Evolutionary conservation across 2,329 filamentous ascomycete species (phyloP).

Genomic region (Penicillium brasilianum): DNA sequence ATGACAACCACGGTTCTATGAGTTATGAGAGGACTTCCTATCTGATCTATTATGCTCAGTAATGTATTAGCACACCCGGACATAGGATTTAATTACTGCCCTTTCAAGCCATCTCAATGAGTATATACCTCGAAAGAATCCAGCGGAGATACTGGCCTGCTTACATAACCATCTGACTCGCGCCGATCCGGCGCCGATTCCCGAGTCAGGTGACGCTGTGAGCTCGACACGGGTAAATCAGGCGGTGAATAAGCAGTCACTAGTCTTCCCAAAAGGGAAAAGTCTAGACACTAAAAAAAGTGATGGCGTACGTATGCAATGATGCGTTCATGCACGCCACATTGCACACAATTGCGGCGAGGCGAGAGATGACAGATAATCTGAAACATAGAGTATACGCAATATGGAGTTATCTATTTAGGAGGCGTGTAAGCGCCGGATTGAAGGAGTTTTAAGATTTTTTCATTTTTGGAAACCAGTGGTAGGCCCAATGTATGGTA

Average conservation of each 20-base stretch:
- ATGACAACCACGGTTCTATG: too few species aligned
- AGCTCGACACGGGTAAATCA: not conserved
- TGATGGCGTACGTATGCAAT: conserved; percentile 17
- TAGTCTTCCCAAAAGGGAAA: conserved; percentile 3
- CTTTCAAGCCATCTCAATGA: not conserved
- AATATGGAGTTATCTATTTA: not conserved
- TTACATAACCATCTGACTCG: not conserved
- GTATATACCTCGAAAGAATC: not conserved
- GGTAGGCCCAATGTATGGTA: not conserved
- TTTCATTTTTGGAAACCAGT: conserved; percentile 10
- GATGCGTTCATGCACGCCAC: conserved; percentile 19
- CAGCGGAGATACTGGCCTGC: not conserved
- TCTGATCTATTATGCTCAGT: not conserved
- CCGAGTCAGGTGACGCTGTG: not conserved
- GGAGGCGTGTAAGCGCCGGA: not conserved
- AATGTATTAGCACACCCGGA: too few species aligned
- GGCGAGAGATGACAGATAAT: not conserved
- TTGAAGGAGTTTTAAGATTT: conserved; percentile 2
- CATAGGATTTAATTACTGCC: too few species aligned
- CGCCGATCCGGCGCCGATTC: not conserved
- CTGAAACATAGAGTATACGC: not conserved
- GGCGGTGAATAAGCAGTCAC: not conserved
- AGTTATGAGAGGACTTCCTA: not conserved
- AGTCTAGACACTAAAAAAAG: not conserved
- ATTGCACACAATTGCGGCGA: not conserved